Conservation (phyloP, 2,329 filamentous ascomycete species). For the Talaromyces sp. region DNA sequence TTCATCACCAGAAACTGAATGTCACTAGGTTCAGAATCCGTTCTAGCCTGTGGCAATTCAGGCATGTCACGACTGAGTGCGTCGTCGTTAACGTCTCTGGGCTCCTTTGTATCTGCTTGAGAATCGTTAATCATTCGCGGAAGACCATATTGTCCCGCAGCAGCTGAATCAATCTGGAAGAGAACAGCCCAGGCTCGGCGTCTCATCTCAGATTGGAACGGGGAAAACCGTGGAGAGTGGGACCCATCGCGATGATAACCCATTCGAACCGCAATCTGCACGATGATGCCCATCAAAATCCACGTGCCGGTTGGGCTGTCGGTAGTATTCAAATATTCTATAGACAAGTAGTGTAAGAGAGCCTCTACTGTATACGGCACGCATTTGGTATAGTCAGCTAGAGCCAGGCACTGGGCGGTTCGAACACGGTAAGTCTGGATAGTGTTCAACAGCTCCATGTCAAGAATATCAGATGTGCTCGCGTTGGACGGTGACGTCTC, state of each 20-base stretch:
- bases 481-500: background rate
- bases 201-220: constrained; percentile 31
- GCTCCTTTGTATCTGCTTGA: constrained; percentile 33
- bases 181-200: constrained; percentile 27
- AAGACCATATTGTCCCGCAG: constrained; percentile 32
- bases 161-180: constrained; percentile 31
- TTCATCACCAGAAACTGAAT: constrained; percentile 6
- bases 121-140: constrained; percentile 32
- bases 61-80: constrained; percentile 33
- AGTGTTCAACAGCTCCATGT: background rate
- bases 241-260: constrained; percentile 38
- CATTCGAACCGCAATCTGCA: constrained; percentile 30
- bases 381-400: constrained; percentile 10
- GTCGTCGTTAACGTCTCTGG: constrained; percentile 34
- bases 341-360: constrained; percentile 1
- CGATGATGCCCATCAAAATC: constrained; percentile 21
- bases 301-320: constrained; percentile 15
- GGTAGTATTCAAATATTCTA: constrained; percentile 16
- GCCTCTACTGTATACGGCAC: constrained; percentile 8
- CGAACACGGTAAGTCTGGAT: constrained; percentile 6
- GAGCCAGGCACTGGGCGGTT: constrained; percentile 7
- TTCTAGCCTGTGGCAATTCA: constrained; percentile 22
- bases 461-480: background rate
- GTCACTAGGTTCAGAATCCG: constrained; percentile 12
- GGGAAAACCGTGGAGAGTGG: constrained; percentile 28